Percentiles rank a stretch among this genome's conserved stretches.
These are phyloP conservation scores for Sechiopsis laciniata DNA, from an alignment of 306 rosid genomes.

Conservation along the genomic window DNA sequence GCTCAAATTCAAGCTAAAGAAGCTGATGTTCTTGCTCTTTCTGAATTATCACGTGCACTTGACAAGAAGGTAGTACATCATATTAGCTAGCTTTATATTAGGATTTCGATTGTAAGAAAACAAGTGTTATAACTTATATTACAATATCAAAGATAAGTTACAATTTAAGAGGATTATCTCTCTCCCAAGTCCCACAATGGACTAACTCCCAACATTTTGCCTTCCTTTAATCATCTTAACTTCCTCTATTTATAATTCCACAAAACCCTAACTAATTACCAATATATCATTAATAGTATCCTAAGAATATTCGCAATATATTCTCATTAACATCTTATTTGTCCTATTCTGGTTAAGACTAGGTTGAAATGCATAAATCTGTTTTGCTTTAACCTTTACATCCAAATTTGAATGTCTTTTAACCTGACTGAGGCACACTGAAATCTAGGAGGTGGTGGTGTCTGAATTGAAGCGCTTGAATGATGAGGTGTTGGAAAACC, in stretches of 20 bases:
- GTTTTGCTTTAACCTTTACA: background rate
- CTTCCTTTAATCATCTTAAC: background rate
- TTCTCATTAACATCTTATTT: constrained; percentile 1
- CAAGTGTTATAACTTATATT: background rate
- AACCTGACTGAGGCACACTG: background rate
- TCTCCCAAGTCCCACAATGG: background rate
- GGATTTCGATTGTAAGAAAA: background rate
- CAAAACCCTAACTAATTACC: constrained; percentile 7
- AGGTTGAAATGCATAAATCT: constrained; percentile 9
- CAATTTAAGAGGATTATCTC: background rate
- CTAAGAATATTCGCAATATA: background rate
- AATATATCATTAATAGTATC: background rate
- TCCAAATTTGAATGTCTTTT: background rate
- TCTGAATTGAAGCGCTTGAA: constrained; percentile 80
- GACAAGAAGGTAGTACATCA: constrained; percentile 67
- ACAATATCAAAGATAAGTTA: background rate
- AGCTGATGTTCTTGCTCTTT: constrained; percentile 69
- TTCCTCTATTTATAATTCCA: background rate
- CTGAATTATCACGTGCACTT: constrained; percentile 67
- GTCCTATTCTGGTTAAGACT: background rate
- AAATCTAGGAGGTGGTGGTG: constrained; percentile 60
- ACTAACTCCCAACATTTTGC: background rate
- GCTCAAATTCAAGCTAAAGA: constrained; percentile 59
- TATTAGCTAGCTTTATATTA: constrained; percentile 7
- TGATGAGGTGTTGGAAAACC: constrained; percentile 59